Conservation (phyloP, 139 green algal species). For the Volvox reticuliferus region DNA sequence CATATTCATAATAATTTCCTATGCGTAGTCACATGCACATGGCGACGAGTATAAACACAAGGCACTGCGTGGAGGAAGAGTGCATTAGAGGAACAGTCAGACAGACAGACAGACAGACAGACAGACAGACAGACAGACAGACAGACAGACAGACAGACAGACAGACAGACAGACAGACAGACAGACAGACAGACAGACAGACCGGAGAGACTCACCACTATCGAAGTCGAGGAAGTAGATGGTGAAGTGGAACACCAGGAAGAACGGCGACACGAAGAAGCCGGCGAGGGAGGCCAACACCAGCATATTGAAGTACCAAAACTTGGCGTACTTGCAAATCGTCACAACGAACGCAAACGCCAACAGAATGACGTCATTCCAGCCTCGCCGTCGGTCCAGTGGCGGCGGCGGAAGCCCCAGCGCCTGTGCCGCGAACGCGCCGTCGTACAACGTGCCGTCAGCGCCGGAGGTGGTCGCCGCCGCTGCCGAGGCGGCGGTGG, state of each 20-base stretch:
- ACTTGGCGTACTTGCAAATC: slow-evolving; percentile 19
- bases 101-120: too few species aligned
- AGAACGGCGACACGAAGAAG: slow-evolving; percentile 55
- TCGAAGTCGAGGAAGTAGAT: slow-evolving; percentile 59
- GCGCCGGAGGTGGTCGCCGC: too few species aligned
- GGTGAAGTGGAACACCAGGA: slow-evolving; percentile 52
- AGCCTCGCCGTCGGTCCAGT: background rate
- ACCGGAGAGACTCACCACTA: slow-evolving; percentile 12
- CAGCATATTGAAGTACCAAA: slow-evolving; percentile 55
- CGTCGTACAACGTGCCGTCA: background rate
- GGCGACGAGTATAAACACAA: too few species aligned
- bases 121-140: too few species aligned
- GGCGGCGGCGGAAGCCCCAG: slow-evolving; percentile 3
- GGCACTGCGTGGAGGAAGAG: too few species aligned
- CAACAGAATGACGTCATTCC: background rate
- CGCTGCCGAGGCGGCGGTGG: background rate
- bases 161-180: too few species aligned
- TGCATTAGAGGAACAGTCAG: too few species aligned
- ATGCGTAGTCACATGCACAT: too few species aligned
- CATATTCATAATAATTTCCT: background rate
- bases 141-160: too few species aligned
- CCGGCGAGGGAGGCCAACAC: slow-evolving; percentile 31
- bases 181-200: too few species aligned
- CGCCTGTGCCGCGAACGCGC: background rate
- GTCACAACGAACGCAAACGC: background rate